Evolutionary conservation across 2,329 filamentous ascomycete genomes (phyloP).

Genomic region (Botrytis fabae): DNA sequence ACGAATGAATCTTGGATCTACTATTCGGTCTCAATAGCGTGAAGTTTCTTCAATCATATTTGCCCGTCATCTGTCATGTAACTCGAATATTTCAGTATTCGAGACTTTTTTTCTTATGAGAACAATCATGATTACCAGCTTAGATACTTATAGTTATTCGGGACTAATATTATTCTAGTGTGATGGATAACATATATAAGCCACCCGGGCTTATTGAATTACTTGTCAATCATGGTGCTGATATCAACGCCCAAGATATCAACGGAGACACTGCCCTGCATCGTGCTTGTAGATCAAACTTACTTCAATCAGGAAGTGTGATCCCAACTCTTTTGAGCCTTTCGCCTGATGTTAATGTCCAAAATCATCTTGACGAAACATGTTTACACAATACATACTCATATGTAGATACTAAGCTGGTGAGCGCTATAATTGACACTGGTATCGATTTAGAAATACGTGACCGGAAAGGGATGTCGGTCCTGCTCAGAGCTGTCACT

Average conservation of each 20-base stretch:
- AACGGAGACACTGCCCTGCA: conserved; percentile 26
- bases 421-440: neutral
- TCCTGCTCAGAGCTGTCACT: neutral
- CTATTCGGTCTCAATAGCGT: neutral
- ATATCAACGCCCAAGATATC: conserved; percentile 23
- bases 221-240: conserved; percentile 24
- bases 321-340: neutral
- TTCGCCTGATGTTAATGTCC: conserved; percentile 6
- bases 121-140: neutral
- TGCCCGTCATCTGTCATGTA: neutral
- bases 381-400: neutral
- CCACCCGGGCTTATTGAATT: neutral
- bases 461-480: neutral
- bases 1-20: neutral
- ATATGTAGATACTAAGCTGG: neutral
- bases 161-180: neutral
- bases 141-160: too few relatives aligned
- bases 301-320: rapidly evolving
- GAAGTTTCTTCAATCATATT: neutral
- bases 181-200: neutral
- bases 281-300: neutral
- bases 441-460: conserved; percentile 1
- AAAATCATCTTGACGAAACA: conserved; percentile 2
- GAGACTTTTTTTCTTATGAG: rapidly evolving
- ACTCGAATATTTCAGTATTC: neutral